Percentiles rank a stretch among this genome's conserved stretches.
Conservation (phyloP, 805 yeast genomes). For the Crinitomyces ghanaensis region DNA sequence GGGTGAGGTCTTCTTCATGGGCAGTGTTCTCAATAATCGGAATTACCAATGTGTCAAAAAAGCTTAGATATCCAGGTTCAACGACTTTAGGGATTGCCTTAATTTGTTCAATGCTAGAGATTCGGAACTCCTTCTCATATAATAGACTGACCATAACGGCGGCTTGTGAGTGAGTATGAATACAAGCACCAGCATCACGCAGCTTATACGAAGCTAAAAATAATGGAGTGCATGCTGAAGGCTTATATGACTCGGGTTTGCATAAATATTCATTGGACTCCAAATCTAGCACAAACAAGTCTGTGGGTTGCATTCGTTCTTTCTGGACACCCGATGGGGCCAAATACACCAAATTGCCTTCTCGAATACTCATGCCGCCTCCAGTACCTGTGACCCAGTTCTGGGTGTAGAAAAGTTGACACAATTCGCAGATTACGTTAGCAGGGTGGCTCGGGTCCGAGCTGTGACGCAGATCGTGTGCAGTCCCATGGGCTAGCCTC, state of each 20-base stretch:
- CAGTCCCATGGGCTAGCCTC: background rate
- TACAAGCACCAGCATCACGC: constrained; percentile 80
- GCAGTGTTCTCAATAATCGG: constrained; percentile 91
- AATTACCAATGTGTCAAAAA: constrained; percentile 62
- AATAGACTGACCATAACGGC: constrained; percentile 75
- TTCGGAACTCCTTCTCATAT: constrained; percentile 59
- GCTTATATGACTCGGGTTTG: constrained; percentile 58
- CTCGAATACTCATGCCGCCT: constrained; percentile 78
- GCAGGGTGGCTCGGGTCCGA: constrained; percentile 77
- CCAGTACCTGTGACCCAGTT: constrained; percentile 96
- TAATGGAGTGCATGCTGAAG: constrained; percentile 90
- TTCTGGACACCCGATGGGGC: constrained; percentile 97
- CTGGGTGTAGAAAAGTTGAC: constrained; percentile 62
- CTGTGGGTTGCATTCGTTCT: constrained; percentile 70
- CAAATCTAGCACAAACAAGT: constrained; percentile 67
- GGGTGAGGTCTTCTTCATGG: constrained; percentile 70
- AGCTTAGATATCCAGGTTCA: constrained; percentile 57
- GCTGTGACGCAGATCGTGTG: background rate
- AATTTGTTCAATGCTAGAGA: constrained; percentile 79
- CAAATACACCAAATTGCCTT: constrained; percentile 46
- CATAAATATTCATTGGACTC: constrained; percentile 41
- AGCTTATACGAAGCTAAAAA: constrained; percentile 60
- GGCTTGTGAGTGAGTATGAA: constrained; percentile 85
- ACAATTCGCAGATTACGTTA: constrained; percentile 69
- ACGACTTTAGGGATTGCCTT: constrained; percentile 73